phyloP scores from a whole-genome alignment of 192 early-diverging fungal genomes.

The Coemansia sp. region DNA sequence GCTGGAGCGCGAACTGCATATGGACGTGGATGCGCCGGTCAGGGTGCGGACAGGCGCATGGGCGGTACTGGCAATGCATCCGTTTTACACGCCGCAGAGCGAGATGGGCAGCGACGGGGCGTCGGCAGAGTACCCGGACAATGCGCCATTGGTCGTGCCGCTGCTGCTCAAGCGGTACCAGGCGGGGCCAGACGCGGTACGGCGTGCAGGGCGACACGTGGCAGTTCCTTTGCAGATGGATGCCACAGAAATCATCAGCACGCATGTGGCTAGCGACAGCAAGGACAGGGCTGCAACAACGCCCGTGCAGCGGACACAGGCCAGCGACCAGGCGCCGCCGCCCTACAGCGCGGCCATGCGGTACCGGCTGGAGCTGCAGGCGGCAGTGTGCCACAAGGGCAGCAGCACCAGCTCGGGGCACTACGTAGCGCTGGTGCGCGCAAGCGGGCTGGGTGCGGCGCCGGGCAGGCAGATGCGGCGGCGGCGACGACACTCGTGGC shows the following conservation, averaged over 20 bases:
- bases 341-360: constrained; percentile 33
- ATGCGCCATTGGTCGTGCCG: constrained; percentile 60
- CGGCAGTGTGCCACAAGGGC: constrained; percentile 61
- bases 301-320: background rate
- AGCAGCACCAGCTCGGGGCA: constrained; percentile 49
- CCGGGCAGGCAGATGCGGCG: background rate
- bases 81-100: constrained; percentile 68
- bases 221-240: constrained; percentile 53
- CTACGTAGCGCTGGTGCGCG: constrained; percentile 25
- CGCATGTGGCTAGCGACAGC: constrained; percentile 1
- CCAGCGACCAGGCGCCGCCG: constrained; percentile 15
- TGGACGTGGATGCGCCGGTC: constrained; percentile 8
- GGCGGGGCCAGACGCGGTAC: constrained; percentile 39
- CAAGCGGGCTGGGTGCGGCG: background rate
- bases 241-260: constrained; percentile 22
- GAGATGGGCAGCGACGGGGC: constrained; percentile 57
- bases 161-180: constrained; percentile 69
- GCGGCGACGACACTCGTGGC: constrained; percentile 20
- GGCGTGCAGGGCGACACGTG: constrained; percentile 53
- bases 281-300: background rate
- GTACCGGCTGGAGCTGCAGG: constrained; percentile 55
- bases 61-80: constrained; percentile 66
- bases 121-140: constrained; percentile 56
- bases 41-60: constrained; percentile 64
- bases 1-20: constrained; percentile 33